A percentile compares a stretch with the other conserved stretches of the same genome.
These are phyloP conservation scores for Cicer pinnatifidum DNA, from an alignment of 306 rosid genomes.

Conservation along the genomic window DNA sequence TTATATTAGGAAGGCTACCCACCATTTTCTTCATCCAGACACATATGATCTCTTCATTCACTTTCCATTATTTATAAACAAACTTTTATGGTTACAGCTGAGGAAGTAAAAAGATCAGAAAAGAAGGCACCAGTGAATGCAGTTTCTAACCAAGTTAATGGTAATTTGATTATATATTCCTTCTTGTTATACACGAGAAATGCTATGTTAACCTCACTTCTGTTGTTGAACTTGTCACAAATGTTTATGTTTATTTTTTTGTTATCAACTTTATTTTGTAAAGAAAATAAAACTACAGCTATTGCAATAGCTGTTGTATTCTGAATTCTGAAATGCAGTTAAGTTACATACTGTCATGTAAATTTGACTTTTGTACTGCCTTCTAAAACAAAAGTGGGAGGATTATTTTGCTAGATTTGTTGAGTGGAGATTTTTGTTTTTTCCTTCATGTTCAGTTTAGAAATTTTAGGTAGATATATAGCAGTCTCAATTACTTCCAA, in stretches of 20 bases:
- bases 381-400: neutral
- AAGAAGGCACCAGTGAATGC: conserved; percentile 51
- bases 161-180: conserved; percentile 44
- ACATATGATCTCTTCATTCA: conserved; percentile 7
- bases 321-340: conserved; percentile 28
- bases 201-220: neutral
- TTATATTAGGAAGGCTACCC: conserved; percentile 31
- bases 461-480: neutral
- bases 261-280: neutral
- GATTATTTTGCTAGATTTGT: conserved; percentile 6
- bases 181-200: conserved; percentile 1
- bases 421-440: neutral
- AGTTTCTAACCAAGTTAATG: conserved; percentile 46
- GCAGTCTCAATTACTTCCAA: conserved; percentile 27
- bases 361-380: neutral
- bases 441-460: conserved; percentile 2
- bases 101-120: conserved; percentile 52
- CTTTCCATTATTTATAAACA: conserved; percentile 35
- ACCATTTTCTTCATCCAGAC: conserved; percentile 32
- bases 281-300: neutral
- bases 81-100: conserved; percentile 59
- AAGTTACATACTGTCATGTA: neutral
- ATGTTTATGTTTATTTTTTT: neutral
- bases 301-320: neutral
- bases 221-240: conserved; percentile 17